Evolutionary conservation across 805 yeast species (phyloP).

Genomic region (Candida koratica): DNA sequence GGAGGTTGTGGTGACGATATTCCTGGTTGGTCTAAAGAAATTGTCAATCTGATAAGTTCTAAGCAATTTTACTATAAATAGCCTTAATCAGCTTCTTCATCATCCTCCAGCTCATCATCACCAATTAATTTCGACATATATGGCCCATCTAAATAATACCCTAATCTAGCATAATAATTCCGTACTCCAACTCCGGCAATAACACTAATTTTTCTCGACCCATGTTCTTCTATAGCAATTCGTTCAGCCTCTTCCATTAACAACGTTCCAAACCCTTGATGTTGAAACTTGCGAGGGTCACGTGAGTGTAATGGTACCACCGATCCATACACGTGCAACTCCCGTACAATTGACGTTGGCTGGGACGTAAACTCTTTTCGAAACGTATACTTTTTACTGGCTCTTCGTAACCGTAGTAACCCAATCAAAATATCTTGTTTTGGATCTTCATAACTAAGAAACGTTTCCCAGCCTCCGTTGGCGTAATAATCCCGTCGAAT

Average conservation of each 20-base stretch:
- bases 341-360: slow-evolving; percentile 93
- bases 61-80: slow-evolving; percentile 4
- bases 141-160: slow-evolving; percentile 92
- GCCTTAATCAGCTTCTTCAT: background rate
- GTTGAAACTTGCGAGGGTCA: slow-evolving; percentile 97
- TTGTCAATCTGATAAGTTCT: slow-evolving; percentile 17
- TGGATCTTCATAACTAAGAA: slow-evolving; percentile 93
- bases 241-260: slow-evolving; percentile 98
- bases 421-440: slow-evolving; percentile 94
- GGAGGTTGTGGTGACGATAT: slow-evolving; percentile 85
- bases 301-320: slow-evolving; percentile 95
- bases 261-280: slow-evolving; percentile 97
- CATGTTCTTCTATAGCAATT: slow-evolving; percentile 93
- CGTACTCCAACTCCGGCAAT: slow-evolving; percentile 97
- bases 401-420: slow-evolving; percentile 78
- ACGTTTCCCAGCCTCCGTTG: slow-evolving; percentile 98
- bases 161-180: slow-evolving; percentile 88
- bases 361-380: slow-evolving; percentile 81
- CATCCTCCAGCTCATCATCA: background rate
- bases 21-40: slow-evolving; percentile 83
- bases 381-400: slow-evolving; percentile 84
- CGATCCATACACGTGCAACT: slow-evolving; percentile 93
- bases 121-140: slow-evolving; percentile 72
- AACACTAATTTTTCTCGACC: slow-evolving; percentile 84
- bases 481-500: slow-evolving; percentile 95